These are phyloP conservation scores for Malassezia arunalokei DNA, from an alignment of 1,284 basidiomycete genomes.

Conservation along the genomic window DNA sequence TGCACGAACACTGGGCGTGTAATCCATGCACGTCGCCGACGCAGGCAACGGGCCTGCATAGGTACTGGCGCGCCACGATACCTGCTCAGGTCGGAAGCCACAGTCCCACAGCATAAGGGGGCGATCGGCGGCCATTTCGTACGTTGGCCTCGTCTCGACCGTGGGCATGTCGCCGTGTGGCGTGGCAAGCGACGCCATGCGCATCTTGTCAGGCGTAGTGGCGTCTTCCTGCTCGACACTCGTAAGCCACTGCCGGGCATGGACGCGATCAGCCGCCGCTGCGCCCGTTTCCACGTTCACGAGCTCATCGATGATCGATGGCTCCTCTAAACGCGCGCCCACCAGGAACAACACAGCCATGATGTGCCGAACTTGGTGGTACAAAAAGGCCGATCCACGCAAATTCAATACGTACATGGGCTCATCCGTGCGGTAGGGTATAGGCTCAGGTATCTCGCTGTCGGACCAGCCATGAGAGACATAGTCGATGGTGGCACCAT, in stretches of 20 bases:
- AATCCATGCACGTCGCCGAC: slow-evolving; percentile 2
- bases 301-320: slow-evolving; percentile 60
- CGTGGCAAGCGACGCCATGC: background rate
- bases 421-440: slow-evolving; percentile 12
- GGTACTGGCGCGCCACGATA: slow-evolving; percentile 62
- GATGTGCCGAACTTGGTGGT: slow-evolving; percentile 94
- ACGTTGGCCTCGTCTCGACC: slow-evolving; percentile 59
- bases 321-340: slow-evolving; percentile 66
- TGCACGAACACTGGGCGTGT: slow-evolving; percentile 8
- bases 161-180: slow-evolving; percentile 16
- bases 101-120: slow-evolving; percentile 90
- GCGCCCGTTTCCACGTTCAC: slow-evolving; percentile 55
- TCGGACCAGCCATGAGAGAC: slow-evolving; percentile 27
- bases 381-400: slow-evolving; percentile 77
- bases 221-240: background rate
- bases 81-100: slow-evolving; percentile 58
- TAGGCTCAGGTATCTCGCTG: background rate
- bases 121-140: slow-evolving; percentile 80
- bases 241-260: slow-evolving; percentile 14
- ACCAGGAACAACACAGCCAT: slow-evolving; percentile 83
- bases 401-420: slow-evolving; percentile 65
- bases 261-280: slow-evolving; percentile 19
- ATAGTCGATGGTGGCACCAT: slow-evolving; percentile 55
- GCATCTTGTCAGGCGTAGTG: background rate
- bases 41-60: slow-evolving; percentile 46